phyloP scores from a whole-genome alignment of 345 rosid genomes.

The Bruguiera parviflora region DNA sequence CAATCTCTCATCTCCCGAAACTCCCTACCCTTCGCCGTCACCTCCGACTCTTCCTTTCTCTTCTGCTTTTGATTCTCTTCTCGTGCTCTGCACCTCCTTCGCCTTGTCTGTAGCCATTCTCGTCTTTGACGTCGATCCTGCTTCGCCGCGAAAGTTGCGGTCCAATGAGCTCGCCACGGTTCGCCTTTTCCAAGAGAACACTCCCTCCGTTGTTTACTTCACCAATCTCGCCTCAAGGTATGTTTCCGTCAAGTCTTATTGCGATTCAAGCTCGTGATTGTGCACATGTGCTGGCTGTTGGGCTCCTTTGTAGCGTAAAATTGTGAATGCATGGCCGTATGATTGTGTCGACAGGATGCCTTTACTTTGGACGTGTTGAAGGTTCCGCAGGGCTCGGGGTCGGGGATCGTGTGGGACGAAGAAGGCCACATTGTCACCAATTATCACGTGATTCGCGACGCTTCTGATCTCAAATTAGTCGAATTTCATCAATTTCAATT shows the following conservation, averaged over 20 bases:
- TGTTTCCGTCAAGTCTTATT: not conserved
- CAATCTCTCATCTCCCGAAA: not conserved
- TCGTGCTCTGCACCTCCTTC: slow-evolving; percentile 61
- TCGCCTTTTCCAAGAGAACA: slow-evolving; percentile 84
- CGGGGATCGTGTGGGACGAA: slow-evolving; percentile 91
- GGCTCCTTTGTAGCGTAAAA: not conserved
- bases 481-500: not conserved
- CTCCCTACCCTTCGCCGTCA: not conserved
- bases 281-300: not conserved
- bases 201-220: slow-evolving; percentile 95
- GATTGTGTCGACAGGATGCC: slow-evolving; percentile 68
- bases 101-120: slow-evolving; percentile 62
- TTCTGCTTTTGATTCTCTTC: slow-evolving; percentile 40
- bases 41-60: slow-evolving; percentile 1
- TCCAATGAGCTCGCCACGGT: slow-evolving; percentile 89
- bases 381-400: slow-evolving; percentile 97
- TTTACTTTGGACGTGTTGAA: slow-evolving; percentile 93
- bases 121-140: slow-evolving; percentile 48
- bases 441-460: slow-evolving; percentile 93
- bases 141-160: slow-evolving; percentile 68
- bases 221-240: slow-evolving; percentile 88
- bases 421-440: slow-evolving; percentile 82
- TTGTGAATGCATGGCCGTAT: not conserved
- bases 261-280: not conserved
- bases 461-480: slow-evolving; percentile 88